Percentiles rank a stretch among this genome's conserved stretches.
phyloP scores from a whole-genome alignment of 768 basidiomycete species.

The Psilocybe azurescens region DNA sequence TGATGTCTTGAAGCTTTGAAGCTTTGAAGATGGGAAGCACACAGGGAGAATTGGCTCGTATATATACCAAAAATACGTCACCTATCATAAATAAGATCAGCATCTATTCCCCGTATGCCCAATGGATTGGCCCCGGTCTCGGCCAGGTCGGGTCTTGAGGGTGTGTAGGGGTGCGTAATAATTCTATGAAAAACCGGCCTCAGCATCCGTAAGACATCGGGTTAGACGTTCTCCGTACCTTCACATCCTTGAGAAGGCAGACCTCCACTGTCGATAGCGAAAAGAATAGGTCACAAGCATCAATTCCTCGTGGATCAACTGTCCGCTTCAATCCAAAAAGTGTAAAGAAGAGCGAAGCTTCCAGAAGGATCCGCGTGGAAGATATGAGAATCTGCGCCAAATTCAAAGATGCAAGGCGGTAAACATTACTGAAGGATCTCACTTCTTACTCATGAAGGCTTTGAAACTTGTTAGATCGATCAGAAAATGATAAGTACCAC shows the following conservation, averaged over 20 bases:
- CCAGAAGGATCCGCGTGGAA: conserved; percentile 2
- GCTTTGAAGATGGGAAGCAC: conserved; percentile 3
- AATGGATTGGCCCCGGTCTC: background rate
- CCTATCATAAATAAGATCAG: background rate
- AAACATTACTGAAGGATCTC: background rate
- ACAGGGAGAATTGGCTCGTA: background rate
- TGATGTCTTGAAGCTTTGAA: background rate
- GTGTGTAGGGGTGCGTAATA: background rate
- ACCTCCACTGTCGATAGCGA: background rate
- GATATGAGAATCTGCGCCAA: background rate
- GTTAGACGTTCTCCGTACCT: background rate
- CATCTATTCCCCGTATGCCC: background rate
- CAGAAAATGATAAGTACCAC: background rate
- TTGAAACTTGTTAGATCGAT: conserved; percentile 1
- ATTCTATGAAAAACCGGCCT: background rate
- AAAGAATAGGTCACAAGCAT: background rate
- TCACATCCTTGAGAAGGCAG: background rate
- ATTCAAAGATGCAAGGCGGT: background rate
- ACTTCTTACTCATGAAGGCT: background rate
- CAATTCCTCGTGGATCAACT: background rate
- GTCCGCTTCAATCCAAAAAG: background rate
- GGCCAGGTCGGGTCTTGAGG: conserved; percentile 7
- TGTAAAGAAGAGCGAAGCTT: background rate
- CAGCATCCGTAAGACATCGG: background rate
- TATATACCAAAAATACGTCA: conserved; percentile 11